Evolutionary conservation across 495 filamentous ascomycete genomes (phyloP).

Genomic region (Polyplosphaeria fusca): DNA sequence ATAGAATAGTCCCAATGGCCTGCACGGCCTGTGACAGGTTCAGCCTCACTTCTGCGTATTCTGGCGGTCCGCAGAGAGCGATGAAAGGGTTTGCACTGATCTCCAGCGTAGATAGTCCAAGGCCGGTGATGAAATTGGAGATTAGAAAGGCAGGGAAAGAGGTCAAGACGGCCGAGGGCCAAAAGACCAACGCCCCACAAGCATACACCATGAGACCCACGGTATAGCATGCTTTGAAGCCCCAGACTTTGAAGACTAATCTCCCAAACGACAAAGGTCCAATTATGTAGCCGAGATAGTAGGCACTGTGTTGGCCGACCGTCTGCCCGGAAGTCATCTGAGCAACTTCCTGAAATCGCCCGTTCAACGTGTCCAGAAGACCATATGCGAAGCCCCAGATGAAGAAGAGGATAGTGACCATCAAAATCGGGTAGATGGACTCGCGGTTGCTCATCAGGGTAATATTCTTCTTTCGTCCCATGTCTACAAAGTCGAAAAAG

Average conservation of each 20-base stretch:
- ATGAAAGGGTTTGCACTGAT: slow-evolving; percentile 67
- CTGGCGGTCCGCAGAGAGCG: slow-evolving; percentile 61
- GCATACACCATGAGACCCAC: slow-evolving; percentile 63
- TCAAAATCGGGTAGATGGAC: slow-evolving; percentile 41
- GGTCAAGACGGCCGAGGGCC: slow-evolving; percentile 66
- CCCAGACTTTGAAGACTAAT: slow-evolving; percentile 57
- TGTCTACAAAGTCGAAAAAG: slow-evolving; percentile 81
- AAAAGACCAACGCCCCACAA: slow-evolving; percentile 65
- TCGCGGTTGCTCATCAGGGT: slow-evolving; percentile 40
- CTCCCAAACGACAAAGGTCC: slow-evolving; percentile 59
- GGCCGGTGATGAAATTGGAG: slow-evolving; percentile 65
- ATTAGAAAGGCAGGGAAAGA: slow-evolving; percentile 64
- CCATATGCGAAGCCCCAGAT: slow-evolving; percentile 48
- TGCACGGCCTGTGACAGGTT: slow-evolving; percentile 69
- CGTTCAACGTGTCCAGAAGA: slow-evolving; percentile 42
- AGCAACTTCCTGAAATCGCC: slow-evolving; percentile 40
- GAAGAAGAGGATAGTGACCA: slow-evolving; percentile 47
- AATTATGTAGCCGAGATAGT: slow-evolving; percentile 61
- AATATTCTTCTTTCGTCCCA: slow-evolving; percentile 76
- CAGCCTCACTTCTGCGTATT: slow-evolving; percentile 63
- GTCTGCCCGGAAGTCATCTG: slow-evolving; percentile 44
- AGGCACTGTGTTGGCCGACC: slow-evolving; percentile 61
- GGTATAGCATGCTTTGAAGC: slow-evolving; percentile 66
- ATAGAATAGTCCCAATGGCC: slow-evolving; percentile 60
- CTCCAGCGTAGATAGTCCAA: slow-evolving; percentile 62